These are phyloP conservation scores for Pisolithus marmoratus DNA, from an alignment of 768 basidiomycete species.

Conservation along the genomic window DNA sequence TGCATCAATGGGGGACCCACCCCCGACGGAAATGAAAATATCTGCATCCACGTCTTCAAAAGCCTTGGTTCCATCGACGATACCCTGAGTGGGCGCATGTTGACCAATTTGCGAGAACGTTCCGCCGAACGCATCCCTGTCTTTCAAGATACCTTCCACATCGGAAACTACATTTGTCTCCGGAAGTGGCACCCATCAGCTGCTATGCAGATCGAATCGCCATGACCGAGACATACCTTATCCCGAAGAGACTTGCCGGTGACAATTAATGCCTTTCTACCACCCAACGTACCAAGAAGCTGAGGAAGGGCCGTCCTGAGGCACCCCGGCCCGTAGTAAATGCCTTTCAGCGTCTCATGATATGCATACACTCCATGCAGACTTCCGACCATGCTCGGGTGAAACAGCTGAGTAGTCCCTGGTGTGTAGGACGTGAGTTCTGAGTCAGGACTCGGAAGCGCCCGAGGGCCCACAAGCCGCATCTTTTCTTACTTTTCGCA, in stretches of 20 bases:
- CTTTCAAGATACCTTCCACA: constrained; percentile 42
- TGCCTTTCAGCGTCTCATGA: constrained; percentile 59
- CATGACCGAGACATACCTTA: constrained; percentile 40
- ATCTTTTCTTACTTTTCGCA: too few species aligned
- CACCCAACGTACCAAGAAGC: constrained; percentile 47
- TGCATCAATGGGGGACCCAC: constrained; percentile 77
- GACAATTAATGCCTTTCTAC: constrained; percentile 61
- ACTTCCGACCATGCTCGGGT: constrained; percentile 5
- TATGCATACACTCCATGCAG: constrained; percentile 56
- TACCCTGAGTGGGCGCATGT: constrained; percentile 65
- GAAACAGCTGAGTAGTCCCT: neutral
- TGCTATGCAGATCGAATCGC: neutral
- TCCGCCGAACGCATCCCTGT: constrained; percentile 52
- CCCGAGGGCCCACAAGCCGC: too few species aligned
- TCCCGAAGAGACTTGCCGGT: constrained; percentile 64
- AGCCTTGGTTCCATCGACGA: constrained; percentile 47
- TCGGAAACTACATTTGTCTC: constrained; percentile 22
- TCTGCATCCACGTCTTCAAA: constrained; percentile 58
- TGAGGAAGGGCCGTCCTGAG: constrained; percentile 57
- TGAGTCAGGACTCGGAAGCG: too few species aligned
- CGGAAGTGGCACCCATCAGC: neutral
- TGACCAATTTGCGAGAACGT: constrained; percentile 73
- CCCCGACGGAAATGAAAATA: constrained; percentile 68
- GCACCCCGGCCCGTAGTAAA: constrained; percentile 72
- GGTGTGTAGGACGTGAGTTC: too few species aligned